phyloP scores from a whole-genome alignment of 1,139 yeast genomes.

The Fermentozyma sake region DNA sequence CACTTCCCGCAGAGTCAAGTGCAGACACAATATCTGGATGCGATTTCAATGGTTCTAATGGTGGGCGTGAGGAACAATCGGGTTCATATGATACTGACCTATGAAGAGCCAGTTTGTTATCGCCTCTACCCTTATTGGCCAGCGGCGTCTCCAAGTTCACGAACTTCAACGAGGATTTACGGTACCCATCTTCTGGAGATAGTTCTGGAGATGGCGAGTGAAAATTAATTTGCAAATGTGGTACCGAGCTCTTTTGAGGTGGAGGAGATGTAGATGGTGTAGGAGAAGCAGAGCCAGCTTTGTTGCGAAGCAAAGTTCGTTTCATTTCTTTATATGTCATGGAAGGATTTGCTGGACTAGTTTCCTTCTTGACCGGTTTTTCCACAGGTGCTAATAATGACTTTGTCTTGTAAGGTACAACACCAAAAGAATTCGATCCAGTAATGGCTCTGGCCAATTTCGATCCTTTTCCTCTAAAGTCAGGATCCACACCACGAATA shows the following conservation, averaged over 20 bases:
- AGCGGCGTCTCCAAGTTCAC: slow-evolving; percentile 17
- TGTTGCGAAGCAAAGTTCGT: slow-evolving; percentile 18
- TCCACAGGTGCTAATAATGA: slow-evolving; percentile 35
- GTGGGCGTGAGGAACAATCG: slow-evolving; percentile 13
- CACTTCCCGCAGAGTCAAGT: slow-evolving; percentile 5
- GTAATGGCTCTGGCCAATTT: slow-evolving; percentile 44
- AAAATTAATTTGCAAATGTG: slow-evolving; percentile 6
- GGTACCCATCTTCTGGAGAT: slow-evolving; percentile 4
- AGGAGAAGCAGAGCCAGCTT: slow-evolving; percentile 2
- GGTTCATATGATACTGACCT: slow-evolving; percentile 29
- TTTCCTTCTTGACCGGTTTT: slow-evolving; percentile 12
- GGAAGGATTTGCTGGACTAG: slow-evolving; percentile 14
- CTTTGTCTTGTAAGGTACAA: slow-evolving; percentile 39
- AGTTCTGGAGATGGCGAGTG: slow-evolving; percentile 5
- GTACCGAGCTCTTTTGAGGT: slow-evolving; percentile 6
- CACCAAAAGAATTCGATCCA: slow-evolving; percentile 40
- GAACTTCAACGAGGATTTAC: slow-evolving; percentile 17
- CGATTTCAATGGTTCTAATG: slow-evolving; percentile 33
- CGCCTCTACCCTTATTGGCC: slow-evolving; percentile 1
- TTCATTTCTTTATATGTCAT: slow-evolving; percentile 37
- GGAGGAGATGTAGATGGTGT: slow-evolving; percentile 3
- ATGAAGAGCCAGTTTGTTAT: slow-evolving; percentile 11
- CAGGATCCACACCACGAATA: slow-evolving; percentile 35
- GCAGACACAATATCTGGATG: slow-evolving; percentile 31
- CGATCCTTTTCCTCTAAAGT: slow-evolving; percentile 41